Base-by-base conservation (phyloP, 352 stramenopile genomes). In the Phytopythium helicoides region DNA sequence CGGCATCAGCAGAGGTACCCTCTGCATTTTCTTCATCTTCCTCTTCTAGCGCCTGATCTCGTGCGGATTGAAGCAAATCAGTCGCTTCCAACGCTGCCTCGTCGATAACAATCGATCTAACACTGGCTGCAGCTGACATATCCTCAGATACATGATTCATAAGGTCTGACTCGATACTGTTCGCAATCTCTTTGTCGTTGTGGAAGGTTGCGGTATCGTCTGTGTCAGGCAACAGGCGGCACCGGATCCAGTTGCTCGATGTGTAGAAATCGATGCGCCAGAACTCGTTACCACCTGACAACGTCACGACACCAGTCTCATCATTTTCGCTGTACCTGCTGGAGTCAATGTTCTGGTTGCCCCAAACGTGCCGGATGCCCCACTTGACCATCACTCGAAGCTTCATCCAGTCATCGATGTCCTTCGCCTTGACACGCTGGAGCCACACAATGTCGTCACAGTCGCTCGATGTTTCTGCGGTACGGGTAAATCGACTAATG, bases 321-420 rank as follows among this genome's bases (percentile, higher is more conserved):
- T 73, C 61, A 16, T 33, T 33, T 9, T 33, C 28, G 28, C 28
- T 33, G 28, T 33, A 33, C 25, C 42, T 12, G 18, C 21, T 56
- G 56, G 11, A 53, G 9, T 40, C 25, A 39, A 44, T 28, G 16
- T 47, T 28, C 12, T 48, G 46, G 19, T 51, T 52, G 28, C 70
- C 68, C 83, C 83, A 94, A 0, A 94, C 76, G 52, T 94, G 83
- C 47, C 78, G 79, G 52, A 92, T 77, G 8, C 81, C 81, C 83
- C 83, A 94, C 46, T 89, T 88, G 15, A 87, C 62, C 44, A 92
- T 28, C 39, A 91, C 76, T 1, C 81, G 69, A 34, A 94, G 69
- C 48, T 87, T 85, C 76, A 91, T 94, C 83, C 83, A 94, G 54
- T 94, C 83, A 51, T 91, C 78, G 55, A 89, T 87, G 26, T 94